A percentile compares a stretch with the other conserved stretches of the same genome.
phyloP scores from a whole-genome alignment of 257 asterid genomes.

The Nicotiana tomentosiformis region DNA sequence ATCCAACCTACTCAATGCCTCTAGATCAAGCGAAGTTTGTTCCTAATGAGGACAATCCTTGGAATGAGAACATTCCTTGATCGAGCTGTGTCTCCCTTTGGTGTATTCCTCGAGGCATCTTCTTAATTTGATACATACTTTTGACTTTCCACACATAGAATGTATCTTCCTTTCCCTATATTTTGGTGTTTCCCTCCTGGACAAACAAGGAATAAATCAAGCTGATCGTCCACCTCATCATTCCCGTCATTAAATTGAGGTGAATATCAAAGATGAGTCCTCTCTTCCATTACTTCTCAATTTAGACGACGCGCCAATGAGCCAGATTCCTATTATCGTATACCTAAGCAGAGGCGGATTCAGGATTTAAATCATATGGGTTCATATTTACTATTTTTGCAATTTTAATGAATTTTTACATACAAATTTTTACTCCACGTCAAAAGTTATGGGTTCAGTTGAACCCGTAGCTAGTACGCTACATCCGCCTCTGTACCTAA shows the following conservation, averaged over 20 bases:
- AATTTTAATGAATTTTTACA: no score
- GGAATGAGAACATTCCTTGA: conserved; percentile 43
- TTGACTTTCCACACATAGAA: conserved; percentile 55
- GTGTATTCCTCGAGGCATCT: conserved; percentile 40
- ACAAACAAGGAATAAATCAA: conserved; percentile 97
- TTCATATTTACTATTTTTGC: no score
- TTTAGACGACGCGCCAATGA: no score
- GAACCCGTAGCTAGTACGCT: no score
- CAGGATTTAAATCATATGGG: no score
- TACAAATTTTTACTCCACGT: no score
- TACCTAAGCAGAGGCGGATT: no score
- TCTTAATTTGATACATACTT: conserved; percentile 30
- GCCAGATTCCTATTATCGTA: no score
- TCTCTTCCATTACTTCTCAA: no score
- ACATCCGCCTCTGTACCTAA: no score
- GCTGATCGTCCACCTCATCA: conserved; percentile 76
- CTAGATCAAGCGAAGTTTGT: conserved; percentile 67
- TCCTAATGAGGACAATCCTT: conserved; percentile 48
- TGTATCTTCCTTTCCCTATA: conserved; percentile 70
- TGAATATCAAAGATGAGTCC: no score
- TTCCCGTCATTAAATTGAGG: conserved; percentile 38
- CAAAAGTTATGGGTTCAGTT: no score
- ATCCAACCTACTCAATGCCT: conserved; percentile 79
- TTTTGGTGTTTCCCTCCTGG: conserved; percentile 85
- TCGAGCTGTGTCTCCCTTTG: conserved; percentile 53